Evolutionary conservation across 2,329 filamentous ascomycete genomes (phyloP).

Genomic region (Ambrosiella cleistominuta): DNA sequence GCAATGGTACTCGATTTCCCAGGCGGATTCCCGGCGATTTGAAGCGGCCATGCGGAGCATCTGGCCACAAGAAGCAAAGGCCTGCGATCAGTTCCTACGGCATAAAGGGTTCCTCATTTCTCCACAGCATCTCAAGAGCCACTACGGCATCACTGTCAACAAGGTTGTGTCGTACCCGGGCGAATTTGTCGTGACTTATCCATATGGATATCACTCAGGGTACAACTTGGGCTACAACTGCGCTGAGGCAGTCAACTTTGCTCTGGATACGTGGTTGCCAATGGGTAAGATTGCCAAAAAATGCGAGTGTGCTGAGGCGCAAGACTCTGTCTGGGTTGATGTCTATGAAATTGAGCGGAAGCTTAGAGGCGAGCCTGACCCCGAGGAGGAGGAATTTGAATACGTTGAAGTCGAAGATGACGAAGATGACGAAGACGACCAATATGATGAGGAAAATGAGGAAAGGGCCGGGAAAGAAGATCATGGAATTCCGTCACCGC

Average conservation of each 20-base stretch:
- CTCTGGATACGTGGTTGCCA: constrained; percentile 82
- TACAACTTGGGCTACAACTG: constrained; percentile 98
- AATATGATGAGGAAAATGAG: constrained; percentile 47
- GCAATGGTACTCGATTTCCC: constrained; percentile 98
- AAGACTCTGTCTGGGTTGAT: constrained; percentile 97
- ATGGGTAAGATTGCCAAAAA: constrained; percentile 93
- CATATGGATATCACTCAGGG: constrained; percentile 94
- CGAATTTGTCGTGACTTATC: constrained; percentile 96
- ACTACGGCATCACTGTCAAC: constrained; percentile 93
- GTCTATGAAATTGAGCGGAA: constrained; percentile 92
- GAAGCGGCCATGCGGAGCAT: constrained; percentile 90
- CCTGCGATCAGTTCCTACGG: constrained; percentile 85
- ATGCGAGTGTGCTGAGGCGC: constrained; percentile 84
- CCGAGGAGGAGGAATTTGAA: constrained; percentile 60
- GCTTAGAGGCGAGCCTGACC: constrained; percentile 62
- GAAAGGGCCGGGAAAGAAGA: constrained; percentile 37
- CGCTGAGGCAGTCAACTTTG: constrained; percentile 96
- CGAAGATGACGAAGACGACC: constrained; percentile 43
- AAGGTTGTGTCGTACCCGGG: constrained; percentile 88
- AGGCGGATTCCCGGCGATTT: constrained; percentile 81
- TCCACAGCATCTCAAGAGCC: constrained; percentile 65
- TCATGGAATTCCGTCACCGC: constrained; percentile 62
- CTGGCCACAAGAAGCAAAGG: constrained; percentile 89
- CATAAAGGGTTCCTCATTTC: constrained; percentile 98
- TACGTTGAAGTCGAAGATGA: constrained; percentile 59